Conservation (phyloP, 768 basidiomycete genomes). For the Dendrothele bispora region DNA sequence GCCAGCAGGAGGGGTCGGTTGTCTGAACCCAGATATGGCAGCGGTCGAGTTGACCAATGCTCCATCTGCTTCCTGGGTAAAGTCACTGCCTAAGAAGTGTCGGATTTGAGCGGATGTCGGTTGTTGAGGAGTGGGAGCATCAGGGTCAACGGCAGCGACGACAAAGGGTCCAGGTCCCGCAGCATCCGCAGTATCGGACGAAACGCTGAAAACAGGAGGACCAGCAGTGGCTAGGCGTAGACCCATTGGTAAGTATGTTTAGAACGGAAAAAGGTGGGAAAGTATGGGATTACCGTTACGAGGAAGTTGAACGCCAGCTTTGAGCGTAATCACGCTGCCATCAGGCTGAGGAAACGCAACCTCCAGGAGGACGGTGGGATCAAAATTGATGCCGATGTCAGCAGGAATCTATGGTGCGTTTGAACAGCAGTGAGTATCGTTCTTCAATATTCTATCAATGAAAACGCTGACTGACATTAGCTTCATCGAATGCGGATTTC, state of each 20-base stretch:
- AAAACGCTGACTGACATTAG: neutral
- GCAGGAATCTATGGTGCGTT: slow-evolving; percentile 17
- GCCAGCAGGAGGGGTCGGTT: slow-evolving; percentile 41
- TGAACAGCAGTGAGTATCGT: neutral
- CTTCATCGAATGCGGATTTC: slow-evolving; percentile 1
- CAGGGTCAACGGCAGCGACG: slow-evolving; percentile 45
- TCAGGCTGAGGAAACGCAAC: slow-evolving; percentile 24
- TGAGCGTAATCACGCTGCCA: slow-evolving; percentile 20
- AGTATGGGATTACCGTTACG: slow-evolving; percentile 5
- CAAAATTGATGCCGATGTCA: slow-evolving; percentile 19
- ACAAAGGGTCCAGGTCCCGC: slow-evolving; percentile 40
- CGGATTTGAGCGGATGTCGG: slow-evolving; percentile 42
- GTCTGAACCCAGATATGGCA: slow-evolving; percentile 36
- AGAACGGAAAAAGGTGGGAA: neutral
- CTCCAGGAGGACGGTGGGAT: slow-evolving; percentile 24
- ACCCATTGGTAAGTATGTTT: neutral
- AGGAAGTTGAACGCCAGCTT: slow-evolving; percentile 18
- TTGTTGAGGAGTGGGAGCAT: slow-evolving; percentile 48
- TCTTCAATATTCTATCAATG: neutral
- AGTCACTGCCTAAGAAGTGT: slow-evolving; percentile 47
- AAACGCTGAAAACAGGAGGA: slow-evolving; percentile 31
- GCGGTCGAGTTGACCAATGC: slow-evolving; percentile 35
- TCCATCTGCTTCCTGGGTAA: slow-evolving; percentile 10
- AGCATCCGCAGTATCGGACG: slow-evolving; percentile 15
- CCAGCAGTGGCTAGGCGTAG: slow-evolving; percentile 31